Evolutionary conservation across 805 yeast species (phyloP), one percentile per base, ranked within the genome.

Genomic region (Yarrowia sp.): DNA sequence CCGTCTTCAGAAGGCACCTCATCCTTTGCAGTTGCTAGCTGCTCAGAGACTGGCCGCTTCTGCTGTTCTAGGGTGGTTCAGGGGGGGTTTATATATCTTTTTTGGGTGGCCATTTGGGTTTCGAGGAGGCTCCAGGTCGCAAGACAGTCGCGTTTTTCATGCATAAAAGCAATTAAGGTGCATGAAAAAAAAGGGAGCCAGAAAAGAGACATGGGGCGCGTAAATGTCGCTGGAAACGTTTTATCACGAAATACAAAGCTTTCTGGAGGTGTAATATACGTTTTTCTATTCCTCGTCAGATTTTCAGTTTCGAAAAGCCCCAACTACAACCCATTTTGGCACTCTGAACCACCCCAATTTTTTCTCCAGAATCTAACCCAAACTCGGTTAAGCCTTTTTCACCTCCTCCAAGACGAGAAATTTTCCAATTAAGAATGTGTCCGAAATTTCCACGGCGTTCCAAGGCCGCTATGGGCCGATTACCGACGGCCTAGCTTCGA

Each of bases 1-100:
- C 51, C 51, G 35, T 44, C 51, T 14, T 18, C 51, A 44, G 51
- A 44, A 29, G 51, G 33, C 12, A 27, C 24, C 35, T 10, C 6
- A 44, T 19, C 25, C 51, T 44, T 42, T 27, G 51, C 51, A 44
- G 51, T 44, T 44, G 51, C 51, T 44, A 27, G 51, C 51, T 44
- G 51, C 51, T 16, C 51, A 44, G 51, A 44, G 33, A 27, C 51
- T 27, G 51, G 33, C 29, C 35, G 51, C 51, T 44, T 42, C 51
- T 44, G 51, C 35, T 44, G 25, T 44, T 27, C 35, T 16, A 44
- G 18, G 14, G 35, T 35, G 35, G 18, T 7, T 18, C 19, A 44
- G 51, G 22, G 51, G 35, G 51, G 35, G 51, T 44, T 44, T 44
- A 44, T 44, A 44, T 44, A 44, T 18, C n/a, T 44, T 18, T 44